phyloP scores from a whole-genome alignment of 75 land plant species.

The Isoetes taiwanensis region DNA sequence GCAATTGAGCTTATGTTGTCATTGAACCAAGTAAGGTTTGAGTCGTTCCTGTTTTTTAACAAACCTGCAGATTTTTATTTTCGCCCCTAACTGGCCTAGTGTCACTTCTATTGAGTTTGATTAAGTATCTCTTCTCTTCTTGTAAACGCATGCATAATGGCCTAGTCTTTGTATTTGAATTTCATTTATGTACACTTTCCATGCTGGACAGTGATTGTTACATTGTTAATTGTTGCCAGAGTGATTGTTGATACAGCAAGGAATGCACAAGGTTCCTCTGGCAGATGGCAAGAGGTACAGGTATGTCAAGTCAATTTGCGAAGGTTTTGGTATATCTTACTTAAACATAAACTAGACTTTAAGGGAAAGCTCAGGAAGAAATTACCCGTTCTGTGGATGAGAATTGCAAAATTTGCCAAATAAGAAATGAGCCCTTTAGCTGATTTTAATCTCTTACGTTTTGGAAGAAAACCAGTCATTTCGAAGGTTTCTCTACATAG shows the following conservation, averaged over 20 bases:
- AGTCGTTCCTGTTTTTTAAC: background rate
- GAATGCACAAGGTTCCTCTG: slow-evolving; percentile 36
- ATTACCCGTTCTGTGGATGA: background rate
- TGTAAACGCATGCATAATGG: background rate
- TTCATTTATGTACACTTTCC: no score
- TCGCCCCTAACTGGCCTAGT: background rate
- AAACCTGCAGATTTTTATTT: background rate
- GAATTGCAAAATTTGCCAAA: background rate
- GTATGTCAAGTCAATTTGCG: slow-evolving; percentile 15
- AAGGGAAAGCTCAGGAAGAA: no score
- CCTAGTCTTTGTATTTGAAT: background rate
- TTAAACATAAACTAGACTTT: background rate
- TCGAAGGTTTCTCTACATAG: no score
- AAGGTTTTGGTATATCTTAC: background rate
- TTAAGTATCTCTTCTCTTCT: background rate
- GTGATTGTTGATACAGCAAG: slow-evolving; percentile 61
- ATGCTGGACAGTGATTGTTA: no score
- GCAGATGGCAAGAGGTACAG: slow-evolving; percentile 78
- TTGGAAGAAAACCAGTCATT: background rate
- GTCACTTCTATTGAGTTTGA: background rate
- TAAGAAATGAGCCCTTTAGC: background rate
- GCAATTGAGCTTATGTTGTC: background rate
- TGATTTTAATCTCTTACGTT: background rate
- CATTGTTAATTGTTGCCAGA: slow-evolving; percentile 35
- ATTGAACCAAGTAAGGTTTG: background rate